Conservation (phyloP, 2,329 filamentous ascomycete genomes). For the Pseudopyrenochaeta lycopersici region DNA sequence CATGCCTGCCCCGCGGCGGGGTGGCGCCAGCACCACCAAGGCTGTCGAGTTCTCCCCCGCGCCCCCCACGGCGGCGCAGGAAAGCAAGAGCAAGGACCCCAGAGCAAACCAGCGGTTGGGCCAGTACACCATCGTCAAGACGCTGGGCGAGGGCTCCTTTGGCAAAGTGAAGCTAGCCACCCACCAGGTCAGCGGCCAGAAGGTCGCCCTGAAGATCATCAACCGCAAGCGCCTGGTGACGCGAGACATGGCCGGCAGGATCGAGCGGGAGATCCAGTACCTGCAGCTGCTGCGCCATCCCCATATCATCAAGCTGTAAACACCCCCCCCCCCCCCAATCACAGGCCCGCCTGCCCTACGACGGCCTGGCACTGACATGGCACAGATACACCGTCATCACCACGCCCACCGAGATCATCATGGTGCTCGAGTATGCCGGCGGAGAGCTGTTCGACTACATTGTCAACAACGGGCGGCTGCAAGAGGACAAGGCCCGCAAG, state of each 20-base stretch:
- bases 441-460: slow-evolving; percentile 98
- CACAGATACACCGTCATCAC: slow-evolving; percentile 93
- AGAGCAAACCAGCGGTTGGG: slow-evolving; percentile 85
- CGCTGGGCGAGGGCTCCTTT: slow-evolving; percentile 95
- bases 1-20: slow-evolving; percentile 70
- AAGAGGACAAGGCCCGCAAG: slow-evolving; percentile 89
- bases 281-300: slow-evolving; percentile 93
- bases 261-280: slow-evolving; percentile 98
- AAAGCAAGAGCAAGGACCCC: slow-evolving; percentile 58
- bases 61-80: slow-evolving; percentile 33
- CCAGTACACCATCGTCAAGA: slow-evolving; percentile 89
- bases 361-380: slow-evolving; percentile 7
- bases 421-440: slow-evolving; percentile 98
- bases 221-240: slow-evolving; percentile 95
- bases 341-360: not conserved
- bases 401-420: slow-evolving; percentile 92
- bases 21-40: slow-evolving; percentile 39
- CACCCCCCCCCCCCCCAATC: too few relatives aligned
- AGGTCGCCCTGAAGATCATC: slow-evolving; percentile 98
- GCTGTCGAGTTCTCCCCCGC: slow-evolving; percentile 45
- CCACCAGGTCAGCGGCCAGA: slow-evolving; percentile 89
- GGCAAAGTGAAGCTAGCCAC: slow-evolving; percentile 98
- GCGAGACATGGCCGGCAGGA: slow-evolving; percentile 95
- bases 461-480: slow-evolving; percentile 90
- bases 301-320: slow-evolving; percentile 97